Evolutionary conservation across 768 basidiomycete species (phyloP).

Genomic region (Coprinellus micaceus): DNA sequence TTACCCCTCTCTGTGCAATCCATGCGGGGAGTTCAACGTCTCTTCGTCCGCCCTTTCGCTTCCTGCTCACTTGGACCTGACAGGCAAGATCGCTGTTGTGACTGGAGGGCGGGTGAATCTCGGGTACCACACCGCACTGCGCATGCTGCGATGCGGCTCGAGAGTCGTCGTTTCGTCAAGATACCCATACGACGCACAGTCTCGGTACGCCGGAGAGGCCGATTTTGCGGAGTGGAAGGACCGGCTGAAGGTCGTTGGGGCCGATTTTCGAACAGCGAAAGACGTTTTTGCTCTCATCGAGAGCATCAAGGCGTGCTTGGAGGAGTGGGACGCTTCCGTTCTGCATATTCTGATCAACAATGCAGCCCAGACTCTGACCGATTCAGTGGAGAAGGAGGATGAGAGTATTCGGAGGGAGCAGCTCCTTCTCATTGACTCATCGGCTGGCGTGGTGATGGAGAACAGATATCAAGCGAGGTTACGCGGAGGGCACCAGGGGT

Average conservation of each 20-base stretch:
- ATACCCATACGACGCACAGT: constrained; percentile 31
- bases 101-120: constrained; percentile 35
- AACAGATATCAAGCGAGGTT: constrained; percentile 4
- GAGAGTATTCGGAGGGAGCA: constrained; percentile 24
- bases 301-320: constrained; percentile 19
- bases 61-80: constrained; percentile 22
- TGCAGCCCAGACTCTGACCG: constrained; percentile 34
- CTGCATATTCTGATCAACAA: constrained; percentile 33
- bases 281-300: constrained; percentile 30
- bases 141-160: constrained; percentile 30
- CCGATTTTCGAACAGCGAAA: constrained; percentile 31
- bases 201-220: constrained; percentile 24
- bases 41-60: constrained; percentile 24
- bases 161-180: constrained; percentile 27
- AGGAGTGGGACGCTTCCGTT: constrained; percentile 12
- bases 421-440: constrained; percentile 10
- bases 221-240: constrained; percentile 25
- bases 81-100: constrained; percentile 25
- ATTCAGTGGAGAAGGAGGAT: constrained; percentile 23
- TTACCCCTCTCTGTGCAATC: constrained; percentile 23
- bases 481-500: constrained; percentile 7
- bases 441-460: neutral
- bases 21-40: constrained; percentile 29
- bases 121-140: constrained; percentile 28
- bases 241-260: constrained; percentile 27